A percentile compares a stretch with the other conserved stretches of the same genome.
Evolutionary conservation across 352 stramenopile species (phyloP).

Genomic region (Phytophthora fragariae): DNA sequence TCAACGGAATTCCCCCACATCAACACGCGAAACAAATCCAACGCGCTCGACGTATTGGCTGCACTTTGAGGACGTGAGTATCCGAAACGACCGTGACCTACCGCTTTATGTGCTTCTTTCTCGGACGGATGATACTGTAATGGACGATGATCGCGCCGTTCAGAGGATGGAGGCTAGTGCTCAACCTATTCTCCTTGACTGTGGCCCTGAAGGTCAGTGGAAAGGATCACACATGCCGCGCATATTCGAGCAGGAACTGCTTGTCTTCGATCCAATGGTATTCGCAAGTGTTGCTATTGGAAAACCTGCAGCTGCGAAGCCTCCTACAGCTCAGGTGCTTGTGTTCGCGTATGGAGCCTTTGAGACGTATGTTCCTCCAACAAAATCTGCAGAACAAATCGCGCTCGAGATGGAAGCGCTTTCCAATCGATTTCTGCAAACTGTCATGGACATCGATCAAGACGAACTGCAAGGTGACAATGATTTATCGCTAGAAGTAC

Average conservation of each 20-base stretch:
- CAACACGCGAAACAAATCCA: constrained; percentile 3
- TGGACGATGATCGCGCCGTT: constrained; percentile 44
- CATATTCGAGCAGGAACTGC: constrained; percentile 66
- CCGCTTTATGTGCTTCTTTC: constrained; percentile 72
- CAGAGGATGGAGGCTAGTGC: constrained; percentile 49
- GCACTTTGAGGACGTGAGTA: constrained; percentile 57
- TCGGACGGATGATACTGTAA: constrained; percentile 17
- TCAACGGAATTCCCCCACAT: background rate
- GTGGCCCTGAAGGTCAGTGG: constrained; percentile 70
- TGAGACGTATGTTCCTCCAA: constrained; percentile 58
- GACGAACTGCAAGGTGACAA: constrained; percentile 41
- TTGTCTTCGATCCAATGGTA: constrained; percentile 60
- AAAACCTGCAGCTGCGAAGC: constrained; percentile 67
- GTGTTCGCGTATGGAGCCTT: constrained; percentile 70
- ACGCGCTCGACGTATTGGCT: constrained; percentile 49
- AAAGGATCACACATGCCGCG: constrained; percentile 53
- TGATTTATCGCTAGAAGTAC: constrained; percentile 48
- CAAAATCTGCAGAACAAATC: constrained; percentile 56
- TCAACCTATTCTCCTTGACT: constrained; percentile 63
- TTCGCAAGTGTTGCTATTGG: constrained; percentile 63
- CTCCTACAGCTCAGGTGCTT: constrained; percentile 52
- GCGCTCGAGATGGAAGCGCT: constrained; percentile 59
- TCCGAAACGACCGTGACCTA: constrained; percentile 68
- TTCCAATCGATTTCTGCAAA: constrained; percentile 49
- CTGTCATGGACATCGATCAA: constrained; percentile 62